These are phyloP conservation scores for Macrophomina pseudophaseolina DNA, from an alignment of 2,329 filamentous ascomycete species.

Conservation along the genomic window DNA sequence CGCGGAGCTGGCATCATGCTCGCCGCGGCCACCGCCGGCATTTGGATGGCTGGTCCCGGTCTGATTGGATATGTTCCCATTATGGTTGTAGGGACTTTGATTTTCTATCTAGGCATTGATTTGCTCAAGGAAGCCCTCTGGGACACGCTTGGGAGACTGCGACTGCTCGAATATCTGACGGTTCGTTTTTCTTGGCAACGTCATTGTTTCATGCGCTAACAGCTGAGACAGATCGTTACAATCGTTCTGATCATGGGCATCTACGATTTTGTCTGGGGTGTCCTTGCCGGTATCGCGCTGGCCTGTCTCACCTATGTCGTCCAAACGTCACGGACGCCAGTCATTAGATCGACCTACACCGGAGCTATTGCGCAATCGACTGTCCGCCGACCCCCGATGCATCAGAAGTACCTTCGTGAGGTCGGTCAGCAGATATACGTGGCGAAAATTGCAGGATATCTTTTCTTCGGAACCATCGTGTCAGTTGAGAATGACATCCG, in stretches of 20 bases:
- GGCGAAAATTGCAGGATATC: conserved; percentile 88
- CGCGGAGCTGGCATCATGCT: conserved; percentile 86
- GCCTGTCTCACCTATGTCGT: conserved; percentile 91
- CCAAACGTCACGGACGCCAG: conserved; percentile 87
- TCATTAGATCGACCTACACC: conserved; percentile 87
- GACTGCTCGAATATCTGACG: conserved; percentile 85
- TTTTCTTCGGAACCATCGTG: conserved; percentile 99
- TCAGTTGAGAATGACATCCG: conserved; percentile 90
- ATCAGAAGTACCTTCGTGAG: conserved; percentile 82
- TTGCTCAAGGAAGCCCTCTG: conserved; percentile 87
- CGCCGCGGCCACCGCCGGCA: conserved; percentile 76
- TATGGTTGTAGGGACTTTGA: conserved; percentile 94
- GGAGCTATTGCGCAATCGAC: conserved; percentile 90
- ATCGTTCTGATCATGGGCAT: conserved; percentile 96
- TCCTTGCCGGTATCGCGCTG: conserved; percentile 87
- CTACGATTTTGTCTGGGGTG: conserved; percentile 95
- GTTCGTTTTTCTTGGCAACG: conserved; percentile 45
- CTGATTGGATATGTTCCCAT: conserved; percentile 95
- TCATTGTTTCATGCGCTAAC: conserved; percentile 11
- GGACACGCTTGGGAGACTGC: conserved; percentile 85
- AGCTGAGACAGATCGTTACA: conserved; percentile 66
- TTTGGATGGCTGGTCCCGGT: conserved; percentile 83
- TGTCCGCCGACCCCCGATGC: conserved; percentile 86
- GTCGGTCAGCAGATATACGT: conserved; percentile 89
- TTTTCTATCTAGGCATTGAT: conserved; percentile 94